Evolutionary conservation across 2,329 filamentous ascomycete genomes (phyloP), one percentile per base, ranked within the genome.

Genomic region (Trichoderma sp.): DNA sequence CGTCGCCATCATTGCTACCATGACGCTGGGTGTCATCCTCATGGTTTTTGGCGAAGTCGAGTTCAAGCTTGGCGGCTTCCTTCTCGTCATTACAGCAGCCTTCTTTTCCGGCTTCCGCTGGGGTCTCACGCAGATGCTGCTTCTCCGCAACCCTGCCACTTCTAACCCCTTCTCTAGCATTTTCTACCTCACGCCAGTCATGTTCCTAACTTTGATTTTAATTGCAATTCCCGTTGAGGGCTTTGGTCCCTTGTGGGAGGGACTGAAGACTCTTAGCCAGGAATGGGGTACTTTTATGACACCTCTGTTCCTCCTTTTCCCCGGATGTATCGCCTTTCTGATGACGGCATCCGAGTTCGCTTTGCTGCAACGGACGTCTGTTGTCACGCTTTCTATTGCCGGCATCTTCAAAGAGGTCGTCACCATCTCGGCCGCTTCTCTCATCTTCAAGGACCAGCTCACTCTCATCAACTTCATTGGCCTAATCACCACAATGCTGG

Each of bases 401-500:
- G 96, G 96, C 71, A 98, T 99, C 71, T 98, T 99, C 85, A 99
- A 99, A 79, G 96, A 99, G 82, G 96, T 98, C 52, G 90, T 99
- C 68, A 99, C 96, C 16, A 98, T 99, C 76, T 91, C 89, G 52
- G 94, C 93, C 0, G 95, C 95, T 0, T 92, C 93, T 10, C 79
- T 96, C 33, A 89, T 97, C 4, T 99, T 97, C 83, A 88, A 96
- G 75, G 96, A 99, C 78, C 88, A 87, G 60, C 87, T 99, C 57
- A 97, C 94, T 0, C 84, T 90, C 0, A 88, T 99, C 83, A 99
- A 99, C 79, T 83, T 97, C 11, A 87, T 91, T 19, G 96, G 96
- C 8, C 84, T 99, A 14, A 77, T 96, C n/a, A 89, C 97, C 61
- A 99, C 96, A 0, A 92, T 98, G 73, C 83, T 86, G 53, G 94